phyloP scores from a whole-genome alignment of 2,329 filamentous ascomycete species.

The Diaporthe nobilis region DNA sequence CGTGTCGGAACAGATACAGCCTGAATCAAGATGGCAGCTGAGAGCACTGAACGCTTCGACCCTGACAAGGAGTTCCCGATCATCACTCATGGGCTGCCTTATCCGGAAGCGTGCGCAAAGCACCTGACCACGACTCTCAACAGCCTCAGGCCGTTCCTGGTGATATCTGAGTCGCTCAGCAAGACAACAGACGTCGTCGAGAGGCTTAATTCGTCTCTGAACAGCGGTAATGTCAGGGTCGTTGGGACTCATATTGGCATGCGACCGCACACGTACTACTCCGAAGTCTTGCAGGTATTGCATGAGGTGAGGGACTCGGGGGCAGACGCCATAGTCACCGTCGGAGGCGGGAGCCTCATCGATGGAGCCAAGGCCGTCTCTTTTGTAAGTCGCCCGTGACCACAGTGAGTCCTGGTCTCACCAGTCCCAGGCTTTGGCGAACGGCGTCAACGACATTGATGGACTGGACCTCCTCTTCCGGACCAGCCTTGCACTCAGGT shows the following conservation, averaged over 20 bases:
- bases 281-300: conserved; percentile 42
- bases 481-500: conserved; percentile 11
- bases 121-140: conserved; percentile 40
- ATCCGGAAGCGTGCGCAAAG: conserved; percentile 41
- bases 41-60: conserved; percentile 40
- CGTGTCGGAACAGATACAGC: background rate
- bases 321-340: conserved; percentile 42
- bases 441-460: conserved; percentile 41
- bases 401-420: background rate
- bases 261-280: conserved; percentile 44
- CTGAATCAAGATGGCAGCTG: conserved; percentile 20
- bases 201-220: conserved; percentile 37
- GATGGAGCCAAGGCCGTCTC: conserved; percentile 44
- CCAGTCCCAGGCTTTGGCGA: conserved; percentile 39
- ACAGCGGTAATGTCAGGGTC: conserved; percentile 19
- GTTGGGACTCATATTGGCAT: conserved; percentile 42
- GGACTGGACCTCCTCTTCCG: conserved; percentile 40
- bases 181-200: conserved; percentile 43
- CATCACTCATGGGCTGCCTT: conserved; percentile 42
- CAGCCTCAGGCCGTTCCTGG: conserved; percentile 42
- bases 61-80: conserved; percentile 39
- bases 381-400: conserved; percentile 29
- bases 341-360: conserved; percentile 44
- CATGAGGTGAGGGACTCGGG: conserved; percentile 33
- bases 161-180: conserved; percentile 43